These are phyloP conservation scores for Saccharomycopsis microspora DNA, from an alignment of 805 yeast species.

Conservation along the genomic window DNA sequence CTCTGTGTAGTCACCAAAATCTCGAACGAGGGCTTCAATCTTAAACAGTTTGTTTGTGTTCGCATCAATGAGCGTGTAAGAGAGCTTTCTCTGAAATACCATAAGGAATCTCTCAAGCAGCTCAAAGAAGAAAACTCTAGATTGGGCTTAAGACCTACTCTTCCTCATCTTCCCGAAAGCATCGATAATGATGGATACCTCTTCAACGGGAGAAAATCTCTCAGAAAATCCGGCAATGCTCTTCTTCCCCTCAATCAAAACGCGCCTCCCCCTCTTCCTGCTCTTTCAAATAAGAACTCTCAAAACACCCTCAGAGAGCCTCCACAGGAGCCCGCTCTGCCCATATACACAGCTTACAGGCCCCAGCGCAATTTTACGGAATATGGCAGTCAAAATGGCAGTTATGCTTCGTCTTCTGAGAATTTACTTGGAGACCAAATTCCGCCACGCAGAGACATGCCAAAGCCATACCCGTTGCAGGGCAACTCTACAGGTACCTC, in stretches of 20 bases:
- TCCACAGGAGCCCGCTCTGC: conserved; percentile 7
- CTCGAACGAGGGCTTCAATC: conserved; percentile 27
- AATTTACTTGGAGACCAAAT: conserved; percentile 1
- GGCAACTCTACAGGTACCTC: neutral
- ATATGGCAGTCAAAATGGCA: neutral
- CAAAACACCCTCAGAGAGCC: neutral
- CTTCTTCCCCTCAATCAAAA: conserved; percentile 11
- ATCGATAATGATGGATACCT: neutral
- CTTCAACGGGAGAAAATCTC: conserved; percentile 5
- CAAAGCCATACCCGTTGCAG: conserved; percentile 7
- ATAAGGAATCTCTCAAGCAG: conserved; percentile 21
- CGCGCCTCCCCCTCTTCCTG: conserved; percentile 8
- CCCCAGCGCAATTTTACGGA: neutral
- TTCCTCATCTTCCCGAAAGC: conserved; percentile 17
- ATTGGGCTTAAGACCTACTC: conserved; percentile 19
- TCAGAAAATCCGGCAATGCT: conserved; percentile 13
- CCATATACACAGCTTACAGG: conserved; percentile 3
- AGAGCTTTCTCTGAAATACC: conserved; percentile 32
- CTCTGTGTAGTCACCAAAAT: conserved; percentile 40
- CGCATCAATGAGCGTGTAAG: conserved; percentile 49
- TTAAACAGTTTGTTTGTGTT: conserved; percentile 52
- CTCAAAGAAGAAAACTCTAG: conserved; percentile 20
- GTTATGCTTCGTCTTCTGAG: conserved; percentile 4
- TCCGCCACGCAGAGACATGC: conserved; percentile 8
- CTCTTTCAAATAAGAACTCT: conserved; percentile 3